Conservation (phyloP, 202 grass and related monocot genomes). For the Carex arenaria region DNA sequence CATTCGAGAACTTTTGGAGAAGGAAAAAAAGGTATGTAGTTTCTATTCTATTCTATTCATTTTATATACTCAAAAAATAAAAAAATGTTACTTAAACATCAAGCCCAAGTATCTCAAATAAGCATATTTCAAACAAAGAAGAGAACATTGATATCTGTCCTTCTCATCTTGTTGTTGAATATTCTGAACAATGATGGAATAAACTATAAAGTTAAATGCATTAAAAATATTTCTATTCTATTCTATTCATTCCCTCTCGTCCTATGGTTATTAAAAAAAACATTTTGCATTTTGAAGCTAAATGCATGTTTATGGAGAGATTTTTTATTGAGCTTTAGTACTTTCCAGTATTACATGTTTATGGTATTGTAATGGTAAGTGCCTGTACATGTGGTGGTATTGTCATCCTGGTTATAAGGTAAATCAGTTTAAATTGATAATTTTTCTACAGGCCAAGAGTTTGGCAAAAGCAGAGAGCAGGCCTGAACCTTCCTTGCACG, state of each 20-base stretch:
- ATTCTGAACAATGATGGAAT: neutral
- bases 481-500: slow-evolving; percentile 62
- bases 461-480: slow-evolving; percentile 58
- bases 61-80: neutral
- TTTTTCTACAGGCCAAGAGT: slow-evolving; percentile 58
- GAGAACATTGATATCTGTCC: neutral
- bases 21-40: slow-evolving; percentile 89
- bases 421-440: neutral
- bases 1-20: slow-evolving; percentile 94
- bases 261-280: neutral
- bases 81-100: neutral
- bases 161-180: neutral
- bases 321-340: neutral
- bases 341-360: slow-evolving; percentile 2
- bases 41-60: neutral
- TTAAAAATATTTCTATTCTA: too few relatives aligned
- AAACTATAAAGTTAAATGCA: neutral
- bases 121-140: slow-evolving; percentile 1
- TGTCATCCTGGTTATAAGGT: neutral
- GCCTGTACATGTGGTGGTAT: neutral
- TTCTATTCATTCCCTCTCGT: too few relatives aligned
- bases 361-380: neutral
- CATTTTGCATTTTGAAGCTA: neutral
- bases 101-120: neutral
- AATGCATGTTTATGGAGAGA: neutral